Conservation (phyloP, 2,329 filamentous ascomycete genomes). For the Nothomitra cinnamomea region DNA sequence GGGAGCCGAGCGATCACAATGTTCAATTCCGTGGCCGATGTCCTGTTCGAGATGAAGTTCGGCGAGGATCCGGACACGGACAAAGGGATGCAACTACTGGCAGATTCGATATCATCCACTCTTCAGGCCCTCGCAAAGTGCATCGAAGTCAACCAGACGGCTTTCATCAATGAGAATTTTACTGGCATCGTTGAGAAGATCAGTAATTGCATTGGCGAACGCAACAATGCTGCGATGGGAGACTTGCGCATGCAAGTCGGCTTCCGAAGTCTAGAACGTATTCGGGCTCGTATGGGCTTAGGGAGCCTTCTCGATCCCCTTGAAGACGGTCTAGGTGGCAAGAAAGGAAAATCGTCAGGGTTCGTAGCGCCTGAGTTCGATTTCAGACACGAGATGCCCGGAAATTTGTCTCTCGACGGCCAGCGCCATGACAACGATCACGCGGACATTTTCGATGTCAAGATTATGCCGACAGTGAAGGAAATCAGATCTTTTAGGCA, state of each 20-base stretch:
- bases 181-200: background rate
- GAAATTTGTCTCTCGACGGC: slow-evolving; percentile 9
- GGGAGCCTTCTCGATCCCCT: background rate
- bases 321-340: background rate
- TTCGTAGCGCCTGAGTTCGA: background rate
- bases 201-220: background rate
- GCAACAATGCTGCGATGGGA: background rate
- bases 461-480: slow-evolving; percentile 30
- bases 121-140: slow-evolving; percentile 7
- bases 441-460: slow-evolving; percentile 28
- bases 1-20: slow-evolving; percentile 22
- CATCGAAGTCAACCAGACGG: slow-evolving; percentile 9
- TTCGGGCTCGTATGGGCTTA: background rate
- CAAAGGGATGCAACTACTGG: slow-evolving; percentile 8
- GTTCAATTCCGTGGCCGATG: slow-evolving; percentile 16
- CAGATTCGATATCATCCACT: slow-evolving; percentile 2
- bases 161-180: slow-evolving; percentile 6
- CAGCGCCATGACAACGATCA: slow-evolving; percentile 34
- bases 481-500: slow-evolving; percentile 27
- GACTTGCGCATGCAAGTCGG: background rate
- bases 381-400: slow-evolving; percentile 13
- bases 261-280: background rate
- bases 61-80: slow-evolving; percentile 4
- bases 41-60: slow-evolving; percentile 8
- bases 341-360: background rate